Base-by-base conservation (phyloP, 345 rosid genomes). In the Draba incana region DNA sequence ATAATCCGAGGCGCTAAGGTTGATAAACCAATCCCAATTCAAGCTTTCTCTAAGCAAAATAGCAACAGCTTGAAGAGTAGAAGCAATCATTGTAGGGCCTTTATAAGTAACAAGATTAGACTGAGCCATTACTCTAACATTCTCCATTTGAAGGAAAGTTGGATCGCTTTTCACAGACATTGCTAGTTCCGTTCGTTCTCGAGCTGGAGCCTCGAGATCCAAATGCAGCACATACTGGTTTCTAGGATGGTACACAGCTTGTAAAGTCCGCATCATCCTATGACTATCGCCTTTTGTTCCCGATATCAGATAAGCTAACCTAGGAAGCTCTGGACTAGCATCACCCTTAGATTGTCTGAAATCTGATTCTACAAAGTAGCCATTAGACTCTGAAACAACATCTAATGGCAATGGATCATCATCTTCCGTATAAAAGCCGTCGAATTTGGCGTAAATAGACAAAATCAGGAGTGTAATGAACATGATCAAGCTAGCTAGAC, bases 1-100 rank as follows among this genome's bases (percentile, higher is more conserved):
- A 81, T 92, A 89, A 61, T 92, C 98, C 1, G 95, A 89, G 51
- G 98, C 97, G 9, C 97, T 92, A 74, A 89, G 92, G 71, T 92
- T 92, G 39, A 92, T 78, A 81, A 92, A 92, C 97, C 97, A 92
- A 75, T 90, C 97, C 98, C 96, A 92, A 25, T 83, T 89, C 72
- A 88, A 69, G 81, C 91, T 89, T 75, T 92, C 97, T 79, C 81
- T 85, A 48, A 92, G 75, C 81, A 89, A 61, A 54, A 92, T 83
- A 1, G 97, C 89, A 65, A 89, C 82, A 4, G 98, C 98, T 75
- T 92, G 98, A 59, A 92, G 92, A 3, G 97, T 92, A 72, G 79
- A 85, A 50, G 98, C 98, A 64, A 89, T 78, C 97, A 92, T 92
- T 0, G 95, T 92, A 65, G 98, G 97, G 3, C 98, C 98, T 74